Conservation (phyloP, 2,329 filamentous ascomycete genomes). For the Aspergillus floridensis region DNA sequence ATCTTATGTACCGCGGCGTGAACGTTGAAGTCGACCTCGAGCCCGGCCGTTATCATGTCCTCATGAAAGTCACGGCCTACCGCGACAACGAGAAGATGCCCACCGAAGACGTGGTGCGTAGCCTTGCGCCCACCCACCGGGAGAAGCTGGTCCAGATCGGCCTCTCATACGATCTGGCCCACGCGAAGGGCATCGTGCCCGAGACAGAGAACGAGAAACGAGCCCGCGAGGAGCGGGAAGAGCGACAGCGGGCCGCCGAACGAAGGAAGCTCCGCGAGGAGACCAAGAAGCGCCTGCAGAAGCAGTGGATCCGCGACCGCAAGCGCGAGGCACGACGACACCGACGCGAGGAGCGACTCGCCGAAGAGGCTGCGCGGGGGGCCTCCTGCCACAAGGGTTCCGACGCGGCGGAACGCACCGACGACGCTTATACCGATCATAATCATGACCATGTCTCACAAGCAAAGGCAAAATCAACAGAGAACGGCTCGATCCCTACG, state of each 20-base stretch:
- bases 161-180: constrained; percentile 47
- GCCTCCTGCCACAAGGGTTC: constrained; percentile 3
- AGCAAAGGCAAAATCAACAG: constrained; percentile 11
- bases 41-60: constrained; percentile 70
- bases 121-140: constrained; percentile 60
- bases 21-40: constrained; percentile 74
- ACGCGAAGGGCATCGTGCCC: constrained; percentile 44
- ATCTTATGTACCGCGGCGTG: constrained; percentile 68
- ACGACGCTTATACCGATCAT: constrained; percentile 20
- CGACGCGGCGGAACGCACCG: constrained; percentile 18
- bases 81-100: constrained; percentile 51
- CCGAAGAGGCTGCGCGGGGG: constrained; percentile 11
- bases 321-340: constrained; percentile 34
- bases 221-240: constrained; percentile 38
- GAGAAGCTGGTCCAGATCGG: constrained; percentile 65
- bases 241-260: constrained; percentile 31
- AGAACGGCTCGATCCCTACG: constrained; percentile 25
- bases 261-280: constrained; percentile 39
- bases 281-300: constrained; percentile 40
- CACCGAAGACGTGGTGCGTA: constrained; percentile 66
- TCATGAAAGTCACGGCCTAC: constrained; percentile 70
- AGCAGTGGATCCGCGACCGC: constrained; percentile 41
- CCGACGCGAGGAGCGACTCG: constrained; percentile 30
- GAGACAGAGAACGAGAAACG: constrained; percentile 38
- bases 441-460: constrained; percentile 25